Base-by-base conservation (phyloP, 164 flowering plant species). In the Santalum album region DNA sequence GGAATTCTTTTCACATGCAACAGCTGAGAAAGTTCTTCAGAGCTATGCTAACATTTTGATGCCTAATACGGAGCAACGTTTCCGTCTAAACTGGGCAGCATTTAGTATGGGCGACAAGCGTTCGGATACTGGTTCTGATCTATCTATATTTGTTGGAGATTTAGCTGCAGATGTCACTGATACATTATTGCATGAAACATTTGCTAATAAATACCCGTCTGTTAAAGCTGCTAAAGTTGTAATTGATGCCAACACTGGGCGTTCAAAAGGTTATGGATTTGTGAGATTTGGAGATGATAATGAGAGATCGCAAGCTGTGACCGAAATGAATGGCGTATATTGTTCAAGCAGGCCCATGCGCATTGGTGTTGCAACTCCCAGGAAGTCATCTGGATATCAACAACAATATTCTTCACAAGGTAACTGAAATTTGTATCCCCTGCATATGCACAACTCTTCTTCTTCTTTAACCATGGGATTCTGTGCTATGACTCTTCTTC, bases 301-400 rank as follows among this genome's bases (percentile, higher is more conserved):
- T 38, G 64, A 60, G 51, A 81, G 80, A 61, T 20, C 86, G 17
- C 79, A 75, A 56, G 96, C 98, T 49, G 78, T 92, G 84, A 76
- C 82, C 36, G 96, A 89, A 59, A 92, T 92, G 98, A 84, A 86
- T 63, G 98, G 98, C 44, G 79, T 69, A 12, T 80, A 77, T 52
- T 92, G 98, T 69, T 84, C 91, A 19, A 86, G 78, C 71, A 86
- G 98, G 76, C 72, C 95, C 39, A 92, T 92, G 98, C 92, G 98
- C 39, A 83, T 86, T 49, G 91, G 96, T 69, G 77, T 76, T 39
- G 98, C 98, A 34, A 89, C 98, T 26, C 63, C 63, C 49, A 51
- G 45, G 55, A 59, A 59, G 32, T 23, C 63, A 59, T 19, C 55
- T 14, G 56, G 56, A 42, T 25, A 40, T 34, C 62, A 57, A 29